phyloP scores from a whole-genome alignment of 495 filamentous ascomycete species.

The Penicillium atrosanguineum region DNA sequence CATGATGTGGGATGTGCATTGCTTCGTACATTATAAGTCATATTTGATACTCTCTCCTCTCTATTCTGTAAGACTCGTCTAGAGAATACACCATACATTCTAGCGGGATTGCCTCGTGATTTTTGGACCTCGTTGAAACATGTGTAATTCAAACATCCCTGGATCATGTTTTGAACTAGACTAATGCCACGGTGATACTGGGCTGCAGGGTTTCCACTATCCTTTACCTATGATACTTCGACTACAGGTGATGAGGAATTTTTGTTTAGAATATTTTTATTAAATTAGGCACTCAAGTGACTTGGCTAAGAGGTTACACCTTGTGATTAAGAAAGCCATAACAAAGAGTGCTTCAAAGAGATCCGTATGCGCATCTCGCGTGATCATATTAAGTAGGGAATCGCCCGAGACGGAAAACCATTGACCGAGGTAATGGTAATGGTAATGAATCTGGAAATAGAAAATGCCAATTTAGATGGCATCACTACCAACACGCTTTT shows the following conservation, averaged over 20 bases:
- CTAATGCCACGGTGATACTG: neutral
- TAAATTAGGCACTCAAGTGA: neutral
- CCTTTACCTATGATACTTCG: neutral
- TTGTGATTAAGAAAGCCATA: neutral
- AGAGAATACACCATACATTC: neutral
- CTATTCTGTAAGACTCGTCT: neutral
- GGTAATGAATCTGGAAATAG: neutral
- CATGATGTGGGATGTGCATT: neutral
- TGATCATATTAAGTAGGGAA: neutral
- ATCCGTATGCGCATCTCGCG: neutral
- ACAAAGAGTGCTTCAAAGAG: neutral
- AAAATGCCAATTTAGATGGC: slow-evolving; percentile 6
- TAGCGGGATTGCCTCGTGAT: neutral
- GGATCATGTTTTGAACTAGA: neutral
- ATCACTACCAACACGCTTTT: slow-evolving; percentile 8
- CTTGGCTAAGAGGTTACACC: neutral
- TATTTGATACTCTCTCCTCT: neutral
- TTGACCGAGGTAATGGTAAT: neutral
- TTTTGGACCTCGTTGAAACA: neutral
- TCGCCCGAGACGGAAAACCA: neutral
- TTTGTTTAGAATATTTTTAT: neutral
- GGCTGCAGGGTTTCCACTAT: neutral
- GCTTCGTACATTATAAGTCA: neutral
- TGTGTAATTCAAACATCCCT: neutral
- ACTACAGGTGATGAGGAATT: neutral